phyloP scores from a whole-genome alignment of 2,329 filamentous ascomycete species.

The Teratosphaeria viscida region DNA sequence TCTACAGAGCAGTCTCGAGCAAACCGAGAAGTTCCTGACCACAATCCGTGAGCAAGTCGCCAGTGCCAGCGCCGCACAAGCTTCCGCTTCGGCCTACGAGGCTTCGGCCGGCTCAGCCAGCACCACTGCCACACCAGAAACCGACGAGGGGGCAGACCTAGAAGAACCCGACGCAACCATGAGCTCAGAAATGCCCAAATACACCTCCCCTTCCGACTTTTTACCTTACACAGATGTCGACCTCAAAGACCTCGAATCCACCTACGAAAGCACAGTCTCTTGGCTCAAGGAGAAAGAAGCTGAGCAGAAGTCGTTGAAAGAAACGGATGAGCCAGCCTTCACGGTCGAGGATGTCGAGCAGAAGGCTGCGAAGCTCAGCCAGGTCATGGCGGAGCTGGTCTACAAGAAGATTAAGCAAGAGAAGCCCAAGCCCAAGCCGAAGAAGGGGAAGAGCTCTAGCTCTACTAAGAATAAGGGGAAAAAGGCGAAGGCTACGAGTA shows the following conservation, averaged over 20 bases:
- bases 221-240: constrained; percentile 66
- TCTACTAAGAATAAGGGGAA: constrained; percentile 6
- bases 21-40: constrained; percentile 59
- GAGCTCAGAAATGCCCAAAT: constrained; percentile 25
- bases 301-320: constrained; percentile 59
- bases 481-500: neutral
- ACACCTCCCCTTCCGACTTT: constrained; percentile 40
- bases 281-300: constrained; percentile 69
- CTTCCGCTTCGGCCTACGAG: constrained; percentile 25
- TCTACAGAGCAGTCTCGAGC: constrained; percentile 60
- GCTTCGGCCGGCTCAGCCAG: constrained; percentile 30
- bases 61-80: constrained; percentile 31
- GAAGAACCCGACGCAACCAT: constrained; percentile 55
- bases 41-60: constrained; percentile 64
- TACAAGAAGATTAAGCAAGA: constrained; percentile 50
- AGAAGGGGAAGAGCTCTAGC: constrained; percentile 18
- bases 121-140: constrained; percentile 14
- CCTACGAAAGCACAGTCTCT: constrained; percentile 43
- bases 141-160: constrained; percentile 57
- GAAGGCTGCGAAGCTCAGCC: constrained; percentile 61
- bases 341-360: constrained; percentile 59
- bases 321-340: constrained; percentile 65
- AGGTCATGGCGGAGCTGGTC: constrained; percentile 58
- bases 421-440: constrained; percentile 18
- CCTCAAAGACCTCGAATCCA: constrained; percentile 52